Percentiles rank a stretch among this genome's conserved stretches.
These are phyloP conservation scores for Cicer judaicum DNA, from an alignment of 306 rosid genomes.

Conservation along the genomic window DNA sequence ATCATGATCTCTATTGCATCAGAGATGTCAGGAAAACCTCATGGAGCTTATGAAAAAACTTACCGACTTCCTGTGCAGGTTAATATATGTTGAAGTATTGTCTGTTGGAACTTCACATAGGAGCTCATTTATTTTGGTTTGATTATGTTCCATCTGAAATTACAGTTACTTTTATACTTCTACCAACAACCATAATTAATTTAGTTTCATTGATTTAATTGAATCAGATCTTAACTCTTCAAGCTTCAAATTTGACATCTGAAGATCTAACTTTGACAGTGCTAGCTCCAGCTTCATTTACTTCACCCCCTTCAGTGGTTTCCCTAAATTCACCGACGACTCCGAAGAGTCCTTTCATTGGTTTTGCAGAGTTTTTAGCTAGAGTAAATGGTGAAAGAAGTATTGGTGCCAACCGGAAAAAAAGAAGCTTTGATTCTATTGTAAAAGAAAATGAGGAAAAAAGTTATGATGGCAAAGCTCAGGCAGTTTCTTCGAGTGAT, in stretches of 20 bases:
- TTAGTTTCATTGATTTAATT: slow-evolving; percentile 48
- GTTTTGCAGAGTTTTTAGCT: slow-evolving; percentile 63
- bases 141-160: slow-evolving; percentile 30
- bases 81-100: slow-evolving; percentile 34
- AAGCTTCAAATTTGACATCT: slow-evolving; percentile 91
- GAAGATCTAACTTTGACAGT: slow-evolving; percentile 88
- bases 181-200: slow-evolving; percentile 25
- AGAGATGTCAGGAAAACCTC: slow-evolving; percentile 65
- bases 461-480: slow-evolving; percentile 44
- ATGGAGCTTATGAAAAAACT: slow-evolving; percentile 56
- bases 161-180: slow-evolving; percentile 7
- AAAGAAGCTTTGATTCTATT: slow-evolving; percentile 55
- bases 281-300: slow-evolving; percentile 85
- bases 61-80: slow-evolving; percentile 86
- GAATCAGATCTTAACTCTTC: slow-evolving; percentile 88
- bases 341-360: slow-evolving; percentile 76
- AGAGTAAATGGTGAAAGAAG: slow-evolving; percentile 55
- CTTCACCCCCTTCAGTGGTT: slow-evolving; percentile 71
- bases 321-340: slow-evolving; percentile 72
- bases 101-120: slow-evolving; percentile 16
- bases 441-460: slow-evolving; percentile 54
- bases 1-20: slow-evolving; percentile 81
- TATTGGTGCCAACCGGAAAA: slow-evolving; percentile 49
- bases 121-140: slow-evolving; percentile 29
- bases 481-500: slow-evolving; percentile 54